A percentile compares a stretch with the other conserved stretches of the same genome.
Evolutionary conservation across 2,329 filamentous ascomycete genomes (phyloP).

Genomic region (Hypoxylon sp.): DNA sequence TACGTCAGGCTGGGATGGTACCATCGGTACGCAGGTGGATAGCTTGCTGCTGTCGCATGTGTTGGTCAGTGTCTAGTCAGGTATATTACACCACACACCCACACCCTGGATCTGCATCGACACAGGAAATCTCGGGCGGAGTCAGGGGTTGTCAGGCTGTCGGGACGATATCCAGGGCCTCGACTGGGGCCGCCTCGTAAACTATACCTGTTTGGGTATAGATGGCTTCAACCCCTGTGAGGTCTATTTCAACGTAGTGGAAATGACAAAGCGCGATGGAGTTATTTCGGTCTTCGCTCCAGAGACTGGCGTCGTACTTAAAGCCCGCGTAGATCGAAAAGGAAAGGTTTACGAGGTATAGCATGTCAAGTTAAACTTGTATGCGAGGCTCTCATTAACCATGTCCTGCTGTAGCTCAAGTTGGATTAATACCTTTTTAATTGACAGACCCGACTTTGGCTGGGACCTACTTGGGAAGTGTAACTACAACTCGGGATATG

Average conservation of each 20-base stretch:
- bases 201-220: slow-evolving; percentile 21
- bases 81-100: slow-evolving; percentile 17
- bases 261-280: background rate
- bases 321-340: background rate
- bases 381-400: no score
- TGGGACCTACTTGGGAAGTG: no score
- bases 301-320: background rate
- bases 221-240: background rate
- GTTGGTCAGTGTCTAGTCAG: background rate
- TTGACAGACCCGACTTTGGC: no score
- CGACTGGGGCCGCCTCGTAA: slow-evolving; percentile 8
- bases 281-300: background rate
- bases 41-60: slow-evolving; percentile 14
- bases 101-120: slow-evolving; percentile 1
- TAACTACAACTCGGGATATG: no score
- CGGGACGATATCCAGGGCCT: slow-evolving; percentile 8
- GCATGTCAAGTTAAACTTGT: background rate
- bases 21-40: slow-evolving; percentile 1
- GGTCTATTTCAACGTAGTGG: slow-evolving; percentile 20
- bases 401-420: no score
- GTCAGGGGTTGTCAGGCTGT: slow-evolving; percentile 15
- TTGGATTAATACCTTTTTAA: no score
- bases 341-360: background rate
- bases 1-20: slow-evolving; percentile 2
- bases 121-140: background rate